A percentile compares a stretch with the other conserved stretches of the same genome.
phyloP scores from a whole-genome alignment of 1,284 basidiomycete species.

The Sporisorium scitamineum region DNA sequence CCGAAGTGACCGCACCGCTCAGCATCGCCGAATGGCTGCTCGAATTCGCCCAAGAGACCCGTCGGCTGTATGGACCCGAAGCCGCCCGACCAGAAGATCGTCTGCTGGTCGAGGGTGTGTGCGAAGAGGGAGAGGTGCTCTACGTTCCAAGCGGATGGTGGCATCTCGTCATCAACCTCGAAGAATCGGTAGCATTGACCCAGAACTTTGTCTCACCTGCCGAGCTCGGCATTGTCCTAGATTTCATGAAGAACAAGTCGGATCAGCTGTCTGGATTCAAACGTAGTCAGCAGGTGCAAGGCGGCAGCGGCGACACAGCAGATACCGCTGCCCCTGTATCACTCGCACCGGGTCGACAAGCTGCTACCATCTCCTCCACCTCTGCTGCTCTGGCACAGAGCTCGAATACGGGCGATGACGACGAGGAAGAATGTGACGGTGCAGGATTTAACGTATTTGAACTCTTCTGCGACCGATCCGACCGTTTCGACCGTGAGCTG shows the following conservation, averaged over 20 bases:
- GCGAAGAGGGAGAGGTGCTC: constrained; percentile 69
- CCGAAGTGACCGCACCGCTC: constrained; percentile 69
- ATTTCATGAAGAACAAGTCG: constrained; percentile 70
- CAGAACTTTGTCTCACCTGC: constrained; percentile 71
- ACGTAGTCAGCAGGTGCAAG: constrained; percentile 26
- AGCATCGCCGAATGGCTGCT: constrained; percentile 71
- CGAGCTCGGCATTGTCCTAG: constrained; percentile 70
- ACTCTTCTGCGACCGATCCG: constrained; percentile 50
- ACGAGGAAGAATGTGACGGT: constrained; percentile 51
- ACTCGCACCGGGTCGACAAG: constrained; percentile 24
- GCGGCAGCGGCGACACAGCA: background rate
- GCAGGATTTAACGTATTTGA: constrained; percentile 48
- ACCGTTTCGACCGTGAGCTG: constrained; percentile 37
- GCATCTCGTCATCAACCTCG: constrained; percentile 64
- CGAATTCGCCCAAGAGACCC: constrained; percentile 69
- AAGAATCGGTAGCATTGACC: constrained; percentile 70
- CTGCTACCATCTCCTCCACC: constrained; percentile 12
- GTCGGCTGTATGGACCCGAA: constrained; percentile 65
- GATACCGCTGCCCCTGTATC: background rate
- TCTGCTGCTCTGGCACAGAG: background rate
- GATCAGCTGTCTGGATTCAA: constrained; percentile 71
- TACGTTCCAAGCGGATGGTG: constrained; percentile 69
- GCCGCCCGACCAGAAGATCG: constrained; percentile 31
- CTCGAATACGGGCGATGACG: constrained; percentile 16
- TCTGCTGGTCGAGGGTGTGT: constrained; percentile 70